Base-by-base conservation (phyloP, 1,284 basidiomycete species). In the Sporisorium reilianum region DNA sequence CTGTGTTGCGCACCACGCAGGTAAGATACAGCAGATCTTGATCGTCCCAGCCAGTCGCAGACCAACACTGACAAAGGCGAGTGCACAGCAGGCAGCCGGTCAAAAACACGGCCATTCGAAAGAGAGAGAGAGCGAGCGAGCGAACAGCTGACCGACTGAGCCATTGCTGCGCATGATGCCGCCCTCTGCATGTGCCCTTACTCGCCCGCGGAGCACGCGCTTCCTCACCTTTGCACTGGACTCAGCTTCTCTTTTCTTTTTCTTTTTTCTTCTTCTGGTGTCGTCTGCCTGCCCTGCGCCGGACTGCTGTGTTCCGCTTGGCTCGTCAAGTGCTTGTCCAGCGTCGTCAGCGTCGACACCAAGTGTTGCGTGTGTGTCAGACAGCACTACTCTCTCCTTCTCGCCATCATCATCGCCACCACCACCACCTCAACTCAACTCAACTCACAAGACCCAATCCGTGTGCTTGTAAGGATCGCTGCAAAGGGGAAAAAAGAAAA, bases 311-410 rank as follows among this genome's bases (percentile, higher is more conserved):
- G 32, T 49, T 56, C 55, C 55, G 55, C 45, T 45, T 20, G 30
- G 12, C 38, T 41, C 38, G 18, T 41, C 8, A 8, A 7, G 8
- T 14, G 18, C 40, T n/a, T 6, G n/a, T 20, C 9, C 26, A 58
- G 67, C 67, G 61, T 69, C 67, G 67, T 69, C 67, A 69, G 56
- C 67, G 67, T 69, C 67, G 67, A 20, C 67, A 60, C 28, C 23
- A 46, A 57, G 45, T 42, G 12, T 28, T 45, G 11, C 6, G 4
- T 16, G 23, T 36, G 7, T 16, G 34, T 23, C 30, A n/a, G n/a
- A n/a, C n/a, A n/a, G n/a, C n/a, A n/a, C n/a, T n/a, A n/a, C 26
- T 28, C 54, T 48, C 18, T 23, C 46, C 23, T 40, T 46, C 44
- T 34, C 49, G 41, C 48, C 52, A 69, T 28, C 60, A 58, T 16